Evolutionary conservation across 1,139 yeast genomes (phyloP), one percentile per base, ranked within the genome.

Genomic region (Debaryomyces udenii): DNA sequence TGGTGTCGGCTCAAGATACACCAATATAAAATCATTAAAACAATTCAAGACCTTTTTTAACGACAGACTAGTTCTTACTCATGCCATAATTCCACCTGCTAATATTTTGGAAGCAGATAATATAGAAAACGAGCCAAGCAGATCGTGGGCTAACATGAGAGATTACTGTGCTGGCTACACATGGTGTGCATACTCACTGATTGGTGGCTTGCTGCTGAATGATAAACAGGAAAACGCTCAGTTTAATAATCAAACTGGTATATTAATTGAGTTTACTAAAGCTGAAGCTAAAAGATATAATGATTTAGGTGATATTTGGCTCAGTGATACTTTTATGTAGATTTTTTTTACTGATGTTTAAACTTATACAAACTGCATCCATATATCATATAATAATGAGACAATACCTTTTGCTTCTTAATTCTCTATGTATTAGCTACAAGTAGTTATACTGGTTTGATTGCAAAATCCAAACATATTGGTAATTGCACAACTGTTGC

Each of bases 141-240:
- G 51, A 34, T 51, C 68, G 3, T 68, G 74, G 74, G 39, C 49
- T 22, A 56, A 52, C 28, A 49, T 61, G 55, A 43, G 60, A 11
- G 55, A 53, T 14, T 67, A 66, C 45, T 68, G 74, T 46, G 45
- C 54, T 35, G 66, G 65, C 3, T 68, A 68, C 44, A 61, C 66
- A 4, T 68, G 73, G 72, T 68, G 74, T 52, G 72, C 63, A 2
- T 66, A 65, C 42, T 63, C 68, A n/a, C 57, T 59, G 38, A 55
- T 65, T 22, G 74, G 71, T 3, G 62, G 61, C 3, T 28, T 42
- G 23, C 45, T 35, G 41, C 22, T 45, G 5, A 49, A 47, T 2
- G 40, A 46, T 17, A 37, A 50, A 4, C 36, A 34, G 30, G 26
- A 26, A 6, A 9, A 40, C 6, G 22, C 44, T 10, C 16, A 11